These are phyloP conservation scores for Saksenaea vasiformis DNA, from an alignment of 371 early-diverging fungal species.

Conservation along the genomic window DNA sequence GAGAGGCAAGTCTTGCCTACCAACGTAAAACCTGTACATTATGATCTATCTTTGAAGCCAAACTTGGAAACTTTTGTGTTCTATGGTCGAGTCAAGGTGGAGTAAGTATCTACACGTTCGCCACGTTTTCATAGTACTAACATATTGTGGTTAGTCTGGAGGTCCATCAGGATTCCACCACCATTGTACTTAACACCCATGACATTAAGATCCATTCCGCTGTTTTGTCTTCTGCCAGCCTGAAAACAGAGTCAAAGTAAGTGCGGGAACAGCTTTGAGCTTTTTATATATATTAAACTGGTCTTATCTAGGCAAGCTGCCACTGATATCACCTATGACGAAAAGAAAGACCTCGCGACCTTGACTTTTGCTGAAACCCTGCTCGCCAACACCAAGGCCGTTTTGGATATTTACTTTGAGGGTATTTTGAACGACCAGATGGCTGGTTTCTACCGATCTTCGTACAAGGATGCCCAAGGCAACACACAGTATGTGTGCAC, in stretches of 20 bases:
- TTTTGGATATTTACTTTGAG: constrained; percentile 67
- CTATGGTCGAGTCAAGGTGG: constrained; percentile 64
- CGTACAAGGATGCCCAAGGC: constrained; percentile 76
- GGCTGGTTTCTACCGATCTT: constrained; percentile 88
- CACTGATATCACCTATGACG: constrained; percentile 64
- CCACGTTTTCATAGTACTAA: neutral
- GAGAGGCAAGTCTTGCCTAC: constrained; percentile 70
- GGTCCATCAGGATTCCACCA: constrained; percentile 62
- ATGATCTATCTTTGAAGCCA: constrained; percentile 69
- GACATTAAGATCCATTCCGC: constrained; percentile 58
- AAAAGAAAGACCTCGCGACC: constrained; percentile 69
- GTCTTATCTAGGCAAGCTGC: constrained; percentile 59
- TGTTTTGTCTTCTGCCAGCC: constrained; percentile 44
- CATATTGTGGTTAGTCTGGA: constrained; percentile 36
- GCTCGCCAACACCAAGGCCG: constrained; percentile 67
- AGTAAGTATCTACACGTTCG: constrained; percentile 31
- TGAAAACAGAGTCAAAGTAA: constrained; percentile 63
- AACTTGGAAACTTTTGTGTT: constrained; percentile 68
- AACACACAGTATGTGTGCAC: constrained; percentile 51
- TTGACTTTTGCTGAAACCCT: constrained; percentile 71
- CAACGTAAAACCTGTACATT: constrained; percentile 73
- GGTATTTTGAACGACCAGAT: constrained; percentile 85
- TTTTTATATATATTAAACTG: neutral
- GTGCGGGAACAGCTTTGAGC: neutral
- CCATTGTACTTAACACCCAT: constrained; percentile 65